Evolutionary conservation across 306 rosid genomes (phyloP), one percentile per base, ranked within the genome.

Genomic region (cucumber (Cucumis sativus)): DNA sequence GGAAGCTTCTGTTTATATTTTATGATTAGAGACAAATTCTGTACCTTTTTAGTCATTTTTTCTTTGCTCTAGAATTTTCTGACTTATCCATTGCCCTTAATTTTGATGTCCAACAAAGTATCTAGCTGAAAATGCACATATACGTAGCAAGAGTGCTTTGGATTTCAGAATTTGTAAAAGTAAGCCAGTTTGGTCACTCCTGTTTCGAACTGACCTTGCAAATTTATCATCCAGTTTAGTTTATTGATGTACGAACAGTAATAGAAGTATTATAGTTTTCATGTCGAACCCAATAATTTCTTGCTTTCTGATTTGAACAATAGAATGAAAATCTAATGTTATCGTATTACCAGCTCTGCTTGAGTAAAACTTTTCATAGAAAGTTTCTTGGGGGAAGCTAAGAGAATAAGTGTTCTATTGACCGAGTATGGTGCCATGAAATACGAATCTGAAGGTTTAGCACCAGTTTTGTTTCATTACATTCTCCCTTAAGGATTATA

Each of bases 401-500:
- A 47, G 21, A 23, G 75, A 70, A 14, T 23, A 39, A 47, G 16
- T 30, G 8, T 51, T 47, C 25, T 20, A 51, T 49, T 47, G 16
- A 47, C 5, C 0, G 43, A 49, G 76, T 71, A 47, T 71, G 59
- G 49, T 47, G 45, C 43, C 30, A 55, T 71, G 23, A 23, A 70
- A 51, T 49, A 51, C 37, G 28, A 71, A 12, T 43, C 10, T 45
- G 6, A 43, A 12, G 57, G 75, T 45, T 14, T 21, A 9, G 57
- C 76, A 49, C 30, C 45, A 72, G 57, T 51, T 18, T 72, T 51
- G 75, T 25, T 51, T 5, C 56, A 28, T 15, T 28, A 72, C 60
- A 72, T 28, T 71, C 60, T 25, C 40, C 47, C 23, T 75, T 57
- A 83, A 0, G 88, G 74, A 82, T 84, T 88, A 70, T 84, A 88